Evolutionary conservation across 371 early-diverging fungal species (phyloP), one percentile per base, ranked within the genome.

Genomic region (Mucor plumbeus): DNA sequence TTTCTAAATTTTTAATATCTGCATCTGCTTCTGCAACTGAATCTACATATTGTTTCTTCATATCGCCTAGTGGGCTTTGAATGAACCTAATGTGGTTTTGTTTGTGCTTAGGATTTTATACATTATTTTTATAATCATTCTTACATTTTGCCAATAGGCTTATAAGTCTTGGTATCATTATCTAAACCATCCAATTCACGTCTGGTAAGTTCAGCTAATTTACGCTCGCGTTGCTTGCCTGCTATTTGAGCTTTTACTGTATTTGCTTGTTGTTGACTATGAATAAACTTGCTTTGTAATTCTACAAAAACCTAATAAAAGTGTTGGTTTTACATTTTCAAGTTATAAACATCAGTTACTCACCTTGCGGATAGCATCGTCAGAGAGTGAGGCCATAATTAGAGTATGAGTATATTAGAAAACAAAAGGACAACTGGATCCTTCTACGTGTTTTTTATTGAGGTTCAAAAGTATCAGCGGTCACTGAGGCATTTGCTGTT

Each of bases 61-160:
- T 72, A 3, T 76, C 79, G 36, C 71, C 69, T 61, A 88, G 81
- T 61, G 86, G 85, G 43, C 87, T 84, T 72, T 88, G 89, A 26
- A 89, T 79, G 69, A 92, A 88, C 88, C 88, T 88, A 65, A 47
- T 26, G 26, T 26, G 26, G 26, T 26, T 26, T 26, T 26, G 3
- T 26, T 26, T 26, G 26, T 26, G 26, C 3, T 26, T 1, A 26
- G 3, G 26, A 26, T 26, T 26, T 26, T 6, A 60, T 13, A 60
- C 17, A 38, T 39, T 38, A 36, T 13, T 10, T 41, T 41, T 21
- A 10, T 14, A 44, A 34, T 19, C 19, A 34, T 40, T 17, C 72
- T 71, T 85, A 91, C 93, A 92, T 92, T 71, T 93, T 93, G 38
- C 92, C 92, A 63, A 92, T 81, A 21, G 92, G 88, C 63, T 86